Percentiles rank a stretch among this genome's conserved stretches.
Conservation (phyloP, 192 early-diverging fungal species). For the Umbelopsis isabellina region DNA sequence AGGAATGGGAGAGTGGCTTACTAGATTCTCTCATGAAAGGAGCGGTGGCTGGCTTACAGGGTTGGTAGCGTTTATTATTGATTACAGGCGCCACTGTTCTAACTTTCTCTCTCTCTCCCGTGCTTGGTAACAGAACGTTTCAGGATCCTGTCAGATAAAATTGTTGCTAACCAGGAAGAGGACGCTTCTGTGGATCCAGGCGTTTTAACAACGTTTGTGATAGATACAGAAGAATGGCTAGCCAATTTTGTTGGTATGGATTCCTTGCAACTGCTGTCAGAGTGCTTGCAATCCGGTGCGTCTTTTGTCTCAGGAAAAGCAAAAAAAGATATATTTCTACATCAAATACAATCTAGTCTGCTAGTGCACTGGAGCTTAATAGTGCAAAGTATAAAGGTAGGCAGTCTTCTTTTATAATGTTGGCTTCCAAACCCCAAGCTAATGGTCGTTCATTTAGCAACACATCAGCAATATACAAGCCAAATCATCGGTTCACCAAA, state of each 20-base stretch:
- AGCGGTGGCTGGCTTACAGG: slow-evolving; percentile 17
- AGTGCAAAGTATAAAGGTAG: slow-evolving; percentile 38
- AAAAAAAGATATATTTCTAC: slow-evolving; percentile 35
- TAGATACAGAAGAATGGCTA: slow-evolving; percentile 38
- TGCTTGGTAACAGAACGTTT: background rate
- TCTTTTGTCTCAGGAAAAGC: slow-evolving; percentile 33
- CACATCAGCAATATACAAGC: background rate
- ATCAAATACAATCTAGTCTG: slow-evolving; percentile 41
- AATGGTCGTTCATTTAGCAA: background rate
- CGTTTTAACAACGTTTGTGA: slow-evolving; percentile 23
- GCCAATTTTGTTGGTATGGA: slow-evolving; percentile 35
- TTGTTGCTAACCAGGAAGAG: background rate
- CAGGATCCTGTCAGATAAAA: slow-evolving; percentile 1
- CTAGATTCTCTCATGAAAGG: slow-evolving; percentile 16
- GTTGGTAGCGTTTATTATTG: slow-evolving; percentile 5
- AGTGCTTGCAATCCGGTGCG: slow-evolving; percentile 45
- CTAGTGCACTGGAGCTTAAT: slow-evolving; percentile 44
- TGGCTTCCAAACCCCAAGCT: no score
- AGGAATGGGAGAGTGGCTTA: slow-evolving; percentile 30
- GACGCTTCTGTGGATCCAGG: slow-evolving; percentile 4
- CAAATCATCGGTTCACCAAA: slow-evolving; percentile 14
- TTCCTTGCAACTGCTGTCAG: slow-evolving; percentile 43
- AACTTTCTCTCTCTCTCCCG: background rate
- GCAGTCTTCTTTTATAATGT: background rate
- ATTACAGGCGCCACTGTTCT: background rate